Base-by-base conservation (phyloP, 2,329 filamentous ascomycete species). In the Neofusicoccum sp. region DNA sequence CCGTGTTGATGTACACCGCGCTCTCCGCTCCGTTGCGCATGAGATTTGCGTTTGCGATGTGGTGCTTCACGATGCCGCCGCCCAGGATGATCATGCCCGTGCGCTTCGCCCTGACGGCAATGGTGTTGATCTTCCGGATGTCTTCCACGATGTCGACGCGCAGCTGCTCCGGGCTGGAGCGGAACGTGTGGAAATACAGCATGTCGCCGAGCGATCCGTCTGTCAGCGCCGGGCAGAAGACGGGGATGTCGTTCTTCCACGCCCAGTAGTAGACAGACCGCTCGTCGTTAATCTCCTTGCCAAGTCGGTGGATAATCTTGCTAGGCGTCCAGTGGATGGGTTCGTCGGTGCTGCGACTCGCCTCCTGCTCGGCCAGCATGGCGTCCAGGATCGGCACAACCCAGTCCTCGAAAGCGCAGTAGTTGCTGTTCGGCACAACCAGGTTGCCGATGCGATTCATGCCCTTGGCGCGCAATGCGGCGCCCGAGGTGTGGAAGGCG, bases 371-470 rank as follows among this genome's bases (percentile, higher is more conserved):
- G 68, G 89, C 89, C 2, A 98, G 84, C 92, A 99, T 95, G 68
- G 81, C 87, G 79, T 98, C 92, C n/a, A 99, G 82, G 69, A 99
- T 96, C 2, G 95, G 95, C 56, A 98, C 85, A 6, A 99, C 83
- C 95, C 95, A 99, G 80, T 99, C 95, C 76, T 99, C 95, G 71
- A 99, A 99, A 6, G 89, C 88, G 76, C 95, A 98, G 81, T 99
- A 96, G 79, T 99, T 99, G 76, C 88, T 91, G 76, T 99, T 99
- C 5, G 95, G 95, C 1, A 99, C 95, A 28, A 98, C 84, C 1
- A 99, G 84, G 72, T 99, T 98, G 58, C 95, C 95, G 71, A 99
- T 98, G 36, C 95, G 88, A 78, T 99, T 99, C 72, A 98, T 85
- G 8, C 95, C 95, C 74, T 92, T 90, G 66, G 87, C 85, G 43